Base-by-base conservation (phyloP, 1,284 basidiomycete genomes). In the Rhodotorula sp. region DNA sequence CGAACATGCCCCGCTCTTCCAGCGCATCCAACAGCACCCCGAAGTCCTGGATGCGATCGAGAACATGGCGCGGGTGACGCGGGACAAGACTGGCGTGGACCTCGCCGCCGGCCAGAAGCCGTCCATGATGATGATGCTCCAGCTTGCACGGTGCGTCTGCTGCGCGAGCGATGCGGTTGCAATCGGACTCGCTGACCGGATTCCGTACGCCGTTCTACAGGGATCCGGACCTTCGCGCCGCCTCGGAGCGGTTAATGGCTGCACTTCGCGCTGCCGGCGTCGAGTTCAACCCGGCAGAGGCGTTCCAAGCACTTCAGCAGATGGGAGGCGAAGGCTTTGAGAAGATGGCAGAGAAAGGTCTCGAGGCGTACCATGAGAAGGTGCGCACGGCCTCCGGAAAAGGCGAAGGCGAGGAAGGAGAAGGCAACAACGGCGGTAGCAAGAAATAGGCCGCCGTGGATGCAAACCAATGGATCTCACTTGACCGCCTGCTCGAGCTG, bases 251-350 rank as follows among this genome's bases (percentile, higher is more conserved):
- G 7, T 49, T 76, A 8, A 76, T 76, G 74, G 26, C 14, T 5
- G 58, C 66, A 0, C 56, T 76, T 4, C 48, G 48, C 18, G 43
- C 23, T 3, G 63, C 71, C 0, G 74, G 74, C 49, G 68, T 76
- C 57, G 64, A 71, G 34, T 59, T 76, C 57, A 68, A 76, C 62
- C 74, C 74, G 28, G 54, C 63, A n/a, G 62, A 71, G 43, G 74
- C 74, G 38, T 69, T 76, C 59, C 57, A 69, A n/a, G 74, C 74
- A n/a, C 60, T 76, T 5, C 66, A 68, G n/a, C 71, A 69, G 67
- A 71, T 75, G 71, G 73, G 73, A 0, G 68, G 63, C 23, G 61
- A 62, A 18, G 67, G 73, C 5, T 69, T 74, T 38, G 72, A 66
- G 4, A 47, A 31, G 5, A 28, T 63, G 58, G 1, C 38, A 31